These are phyloP conservation scores for Claviceps digitariae DNA, from an alignment of 2,329 filamentous ascomycete genomes.

Conservation along the genomic window DNA sequence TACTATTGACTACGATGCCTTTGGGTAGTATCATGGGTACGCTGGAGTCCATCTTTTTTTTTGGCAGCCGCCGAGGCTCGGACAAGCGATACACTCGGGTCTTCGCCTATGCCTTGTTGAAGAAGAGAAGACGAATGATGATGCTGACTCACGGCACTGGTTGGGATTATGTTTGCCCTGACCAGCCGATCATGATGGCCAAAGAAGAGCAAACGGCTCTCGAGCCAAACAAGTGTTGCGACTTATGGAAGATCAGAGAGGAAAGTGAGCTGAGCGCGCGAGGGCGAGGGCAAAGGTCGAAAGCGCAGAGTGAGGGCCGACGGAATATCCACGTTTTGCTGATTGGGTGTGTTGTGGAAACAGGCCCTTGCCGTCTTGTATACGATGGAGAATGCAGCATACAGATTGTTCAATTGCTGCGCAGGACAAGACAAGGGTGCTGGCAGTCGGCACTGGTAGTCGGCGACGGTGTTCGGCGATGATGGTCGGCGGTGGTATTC, in stretches of 20 bases:
- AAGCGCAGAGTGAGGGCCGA: not conserved
- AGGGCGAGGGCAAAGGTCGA: not conserved
- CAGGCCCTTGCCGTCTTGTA: not conserved
- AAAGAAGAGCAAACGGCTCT: not conserved
- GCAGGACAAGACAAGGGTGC: not conserved
- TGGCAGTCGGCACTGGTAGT: not conserved
- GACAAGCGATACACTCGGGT: not conserved
- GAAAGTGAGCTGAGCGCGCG: not conserved
- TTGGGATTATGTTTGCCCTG: not conserved
- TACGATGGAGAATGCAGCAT: not conserved
- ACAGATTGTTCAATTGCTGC: not conserved
- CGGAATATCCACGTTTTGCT: not conserved
- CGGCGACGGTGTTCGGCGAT: not conserved
- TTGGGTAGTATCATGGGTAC: slow-evolving; percentile 38
- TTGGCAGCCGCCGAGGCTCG: not conserved
- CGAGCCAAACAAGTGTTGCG: not conserved
- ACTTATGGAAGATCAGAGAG: not conserved
- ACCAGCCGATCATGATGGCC: slow-evolving; percentile 2
- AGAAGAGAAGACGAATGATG: not conserved
- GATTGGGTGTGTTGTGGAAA: not conserved
- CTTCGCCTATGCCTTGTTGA: not conserved
- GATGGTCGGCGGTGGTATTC: not conserved
- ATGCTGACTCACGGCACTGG: not conserved
- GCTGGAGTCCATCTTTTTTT: slow-evolving; percentile 18
- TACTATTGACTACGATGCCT: slow-evolving; percentile 42